A percentile compares a stretch with the other conserved stretches of the same genome.
phyloP scores from a whole-genome alignment of 176 grass and related monocot species.

The Oropetium thomaeum region DNA sequence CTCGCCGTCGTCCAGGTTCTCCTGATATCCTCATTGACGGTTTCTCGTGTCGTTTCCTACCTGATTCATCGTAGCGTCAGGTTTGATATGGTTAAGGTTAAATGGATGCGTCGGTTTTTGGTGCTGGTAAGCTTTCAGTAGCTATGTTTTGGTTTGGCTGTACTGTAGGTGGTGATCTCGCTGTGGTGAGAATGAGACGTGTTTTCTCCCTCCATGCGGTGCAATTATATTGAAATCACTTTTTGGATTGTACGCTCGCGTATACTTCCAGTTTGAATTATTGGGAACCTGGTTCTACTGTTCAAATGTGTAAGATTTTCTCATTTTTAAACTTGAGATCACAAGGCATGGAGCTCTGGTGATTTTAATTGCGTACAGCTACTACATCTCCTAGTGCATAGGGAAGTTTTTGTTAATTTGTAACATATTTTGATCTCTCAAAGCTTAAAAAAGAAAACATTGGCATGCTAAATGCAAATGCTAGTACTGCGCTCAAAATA shows the following conservation, averaged over 20 bases:
- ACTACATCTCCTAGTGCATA: neutral
- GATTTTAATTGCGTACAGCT: neutral
- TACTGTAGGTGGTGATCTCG: neutral
- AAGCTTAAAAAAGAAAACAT: neutral
- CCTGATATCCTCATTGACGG: neutral
- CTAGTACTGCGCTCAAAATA: neutral
- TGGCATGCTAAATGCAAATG: neutral
- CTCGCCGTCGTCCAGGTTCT: slow-evolving; percentile 66
- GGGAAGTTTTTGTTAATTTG: neutral
- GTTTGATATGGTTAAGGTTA: slow-evolving; percentile 16
- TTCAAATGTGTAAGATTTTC: neutral
- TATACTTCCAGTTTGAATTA: neutral
- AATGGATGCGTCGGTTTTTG: neutral
- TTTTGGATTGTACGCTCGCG: neutral
- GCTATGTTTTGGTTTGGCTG: too few relatives aligned
- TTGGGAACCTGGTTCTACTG: neutral
- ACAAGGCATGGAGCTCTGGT: neutral
- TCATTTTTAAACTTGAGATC: neutral
- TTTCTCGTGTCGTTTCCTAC: neutral
- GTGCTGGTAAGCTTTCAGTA: neutral
- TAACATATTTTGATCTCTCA: neutral
- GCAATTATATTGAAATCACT: neutral
- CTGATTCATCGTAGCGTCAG: neutral
- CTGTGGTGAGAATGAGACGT: neutral
- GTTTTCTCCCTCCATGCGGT: neutral